These are phyloP conservation scores for Aspergillus awamori DNA, from an alignment of 2,329 filamentous ascomycete species.

Conservation along the genomic window DNA sequence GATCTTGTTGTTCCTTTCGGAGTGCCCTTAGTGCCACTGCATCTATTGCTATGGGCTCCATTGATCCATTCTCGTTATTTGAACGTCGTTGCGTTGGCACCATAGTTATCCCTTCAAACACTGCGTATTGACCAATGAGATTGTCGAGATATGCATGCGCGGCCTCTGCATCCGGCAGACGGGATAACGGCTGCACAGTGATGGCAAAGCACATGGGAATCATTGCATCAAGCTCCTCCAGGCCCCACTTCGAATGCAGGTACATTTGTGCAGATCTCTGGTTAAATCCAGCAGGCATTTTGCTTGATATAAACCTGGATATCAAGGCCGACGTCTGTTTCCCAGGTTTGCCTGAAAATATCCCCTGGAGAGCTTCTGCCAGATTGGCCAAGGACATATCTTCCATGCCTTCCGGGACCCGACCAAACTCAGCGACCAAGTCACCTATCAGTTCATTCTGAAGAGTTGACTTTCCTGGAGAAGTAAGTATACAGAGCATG, in stretches of 20 bases:
- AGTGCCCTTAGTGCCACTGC: constrained; percentile 1
- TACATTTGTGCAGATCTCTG: constrained; percentile 24
- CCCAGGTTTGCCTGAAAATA: constrained; percentile 36
- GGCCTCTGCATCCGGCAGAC: constrained; percentile 20
- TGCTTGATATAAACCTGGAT: constrained; percentile 31
- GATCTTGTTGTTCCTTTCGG: constrained; percentile 7
- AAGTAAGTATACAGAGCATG: constrained; percentile 8
- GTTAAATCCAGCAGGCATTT: constrained; percentile 35
- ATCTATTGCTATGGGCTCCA: constrained; percentile 1
- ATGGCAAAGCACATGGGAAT: constrained; percentile 28
- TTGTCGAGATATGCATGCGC: constrained; percentile 29
- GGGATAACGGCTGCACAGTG: constrained; percentile 24
- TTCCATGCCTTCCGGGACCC: constrained; percentile 45
- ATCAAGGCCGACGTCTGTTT: constrained; percentile 35
- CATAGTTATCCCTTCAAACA: constrained; percentile 18
- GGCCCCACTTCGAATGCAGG: constrained; percentile 31
- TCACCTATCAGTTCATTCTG: constrained; percentile 52
- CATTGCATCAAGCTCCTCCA: constrained; percentile 23
- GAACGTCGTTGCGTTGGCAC: neutral
- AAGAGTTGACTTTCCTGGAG: constrained; percentile 45
- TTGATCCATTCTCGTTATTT: neutral
- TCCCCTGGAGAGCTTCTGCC: constrained; percentile 31
- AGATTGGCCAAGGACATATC: constrained; percentile 42
- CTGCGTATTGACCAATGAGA: constrained; percentile 21
- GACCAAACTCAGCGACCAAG: constrained; percentile 45